A percentile compares a stretch with the other conserved stretches of the same genome.
phyloP scores from a whole-genome alignment of 1,284 basidiomycete species.

The Pseudozyma tsukubaensis region DNA sequence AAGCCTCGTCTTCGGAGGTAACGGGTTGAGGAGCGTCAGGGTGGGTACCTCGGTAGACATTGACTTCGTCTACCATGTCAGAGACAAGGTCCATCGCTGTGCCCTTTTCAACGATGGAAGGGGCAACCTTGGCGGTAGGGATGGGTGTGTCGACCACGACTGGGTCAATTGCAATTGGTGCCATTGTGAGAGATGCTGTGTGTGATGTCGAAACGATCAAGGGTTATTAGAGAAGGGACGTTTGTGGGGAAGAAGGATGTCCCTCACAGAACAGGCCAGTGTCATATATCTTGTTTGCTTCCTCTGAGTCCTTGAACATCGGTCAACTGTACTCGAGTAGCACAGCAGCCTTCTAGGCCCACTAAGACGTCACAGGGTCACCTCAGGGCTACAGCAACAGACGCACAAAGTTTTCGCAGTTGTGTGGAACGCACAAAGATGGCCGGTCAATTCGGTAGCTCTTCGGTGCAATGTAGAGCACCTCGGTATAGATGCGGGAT shows the following conservation, averaged over 20 bases:
- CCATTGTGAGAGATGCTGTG: slow-evolving; percentile 22
- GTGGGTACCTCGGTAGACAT: slow-evolving; percentile 50
- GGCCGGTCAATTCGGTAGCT: slow-evolving; percentile 32
- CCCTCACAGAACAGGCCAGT: too few species aligned
- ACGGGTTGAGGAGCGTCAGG: slow-evolving; percentile 37
- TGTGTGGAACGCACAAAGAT: not conserved
- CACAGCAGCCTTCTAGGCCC: not conserved
- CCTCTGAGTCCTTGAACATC: not conserved
- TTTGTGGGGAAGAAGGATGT: slow-evolving; percentile 4
- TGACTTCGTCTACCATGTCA: slow-evolving; percentile 54
- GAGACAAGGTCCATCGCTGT: slow-evolving; percentile 44
- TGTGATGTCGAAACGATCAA: not conserved
- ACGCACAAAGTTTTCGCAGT: slow-evolving; percentile 13
- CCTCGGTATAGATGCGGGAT: slow-evolving; percentile 22
- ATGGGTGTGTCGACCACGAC: slow-evolving; percentile 12
- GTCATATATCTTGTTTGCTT: slow-evolving; percentile 19
- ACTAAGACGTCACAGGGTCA: not conserved
- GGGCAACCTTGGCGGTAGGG: slow-evolving; percentile 11
- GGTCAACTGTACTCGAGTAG: not conserved
- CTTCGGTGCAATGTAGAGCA: slow-evolving; percentile 12
- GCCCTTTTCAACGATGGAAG: slow-evolving; percentile 31
- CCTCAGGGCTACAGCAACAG: not conserved
- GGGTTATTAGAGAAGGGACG: not conserved
- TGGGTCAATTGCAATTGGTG: slow-evolving; percentile 35
- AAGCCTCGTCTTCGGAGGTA: slow-evolving; percentile 31